Evolutionary conservation across 495 filamentous ascomycete species (phyloP).

Genomic region (Tuber magnatum): DNA sequence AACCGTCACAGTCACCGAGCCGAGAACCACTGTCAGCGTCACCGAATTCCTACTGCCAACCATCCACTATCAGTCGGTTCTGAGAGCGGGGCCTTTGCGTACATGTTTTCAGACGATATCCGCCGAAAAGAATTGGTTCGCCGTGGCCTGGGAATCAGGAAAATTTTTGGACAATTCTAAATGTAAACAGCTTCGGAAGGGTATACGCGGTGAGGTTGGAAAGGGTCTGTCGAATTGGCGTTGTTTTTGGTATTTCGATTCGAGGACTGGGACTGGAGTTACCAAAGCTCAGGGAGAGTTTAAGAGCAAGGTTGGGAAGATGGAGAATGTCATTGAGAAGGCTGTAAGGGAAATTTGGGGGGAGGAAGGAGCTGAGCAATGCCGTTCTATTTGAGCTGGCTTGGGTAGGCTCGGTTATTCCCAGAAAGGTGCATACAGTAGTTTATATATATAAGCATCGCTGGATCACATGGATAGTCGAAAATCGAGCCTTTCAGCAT

Average conservation of each 20-base stretch:
- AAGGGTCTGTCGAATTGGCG: background rate
- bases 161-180: background rate
- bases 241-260: constrained; percentile 12
- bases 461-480: background rate
- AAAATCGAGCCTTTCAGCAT: background rate
- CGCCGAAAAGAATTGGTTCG: constrained; percentile 12
- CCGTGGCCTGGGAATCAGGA: constrained; percentile 4
- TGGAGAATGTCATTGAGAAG: background rate
- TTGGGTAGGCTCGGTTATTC: background rate
- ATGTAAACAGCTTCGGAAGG: background rate
- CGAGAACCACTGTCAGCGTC: background rate
- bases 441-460: background rate
- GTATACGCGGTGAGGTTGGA: background rate
- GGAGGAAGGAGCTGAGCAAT: background rate
- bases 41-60: background rate
- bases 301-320: background rate
- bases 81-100: background rate
- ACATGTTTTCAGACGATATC: constrained; percentile 8
- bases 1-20: background rate
- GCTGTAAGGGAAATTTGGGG: constrained; percentile 5
- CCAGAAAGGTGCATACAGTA: background rate
- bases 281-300: constrained; percentile 7
- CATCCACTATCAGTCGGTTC: background rate
- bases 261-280: background rate
- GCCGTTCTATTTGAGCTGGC: background rate